Base-by-base conservation (phyloP, 345 rosid genomes). In the Garcia nutans region DNA sequence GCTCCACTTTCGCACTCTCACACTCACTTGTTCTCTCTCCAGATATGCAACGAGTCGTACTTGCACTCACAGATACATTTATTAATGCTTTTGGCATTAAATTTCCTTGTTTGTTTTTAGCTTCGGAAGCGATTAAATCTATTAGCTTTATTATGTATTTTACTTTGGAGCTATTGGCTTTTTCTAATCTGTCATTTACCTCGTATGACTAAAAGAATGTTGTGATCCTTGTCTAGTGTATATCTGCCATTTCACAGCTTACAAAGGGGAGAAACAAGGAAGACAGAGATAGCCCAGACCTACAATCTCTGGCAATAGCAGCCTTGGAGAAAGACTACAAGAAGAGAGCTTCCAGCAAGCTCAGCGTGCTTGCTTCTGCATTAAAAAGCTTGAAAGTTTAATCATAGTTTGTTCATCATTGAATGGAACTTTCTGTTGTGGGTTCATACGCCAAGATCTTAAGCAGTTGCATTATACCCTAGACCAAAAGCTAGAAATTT, bases 301-400 rank as follows among this genome's bases (percentile, higher is more conserved):
- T 96, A 76, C 93, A 89, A 56, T 84, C 92, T 26, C 84, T 93
- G 42, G 95, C 92, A 6, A 86, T 78, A 45, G 74, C 86, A 28
- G 95, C 97, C 26, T 76, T 93, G 86, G 95, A 93, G 87, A 92
- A 90, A 78, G 96, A 89, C 77, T 96, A 93, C 91, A 93, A 90
- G 87, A 89, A 83, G 76, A 87, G 87, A 78, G 89, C 98, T 73
- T 86, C 97, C 0, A 84, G 28, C 70, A 93, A 93, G 84, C 93
- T 96, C 8, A 41, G 77, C 15, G 86, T 88, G 77, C 90, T 96
- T 65, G 68, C 90, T 31, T 83, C 88, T 45, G 89, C 97, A n/a
- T 80, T 96, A 71, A 91, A 86, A 86, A 88, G 84, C 88, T 84
- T 96, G 91, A 87, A 86, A 85, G 65, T 87, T 70, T 89, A 83